Conservation (phyloP, 225 moss, liverwort and hornwort species). For the Physcomitrium patens region DNA sequence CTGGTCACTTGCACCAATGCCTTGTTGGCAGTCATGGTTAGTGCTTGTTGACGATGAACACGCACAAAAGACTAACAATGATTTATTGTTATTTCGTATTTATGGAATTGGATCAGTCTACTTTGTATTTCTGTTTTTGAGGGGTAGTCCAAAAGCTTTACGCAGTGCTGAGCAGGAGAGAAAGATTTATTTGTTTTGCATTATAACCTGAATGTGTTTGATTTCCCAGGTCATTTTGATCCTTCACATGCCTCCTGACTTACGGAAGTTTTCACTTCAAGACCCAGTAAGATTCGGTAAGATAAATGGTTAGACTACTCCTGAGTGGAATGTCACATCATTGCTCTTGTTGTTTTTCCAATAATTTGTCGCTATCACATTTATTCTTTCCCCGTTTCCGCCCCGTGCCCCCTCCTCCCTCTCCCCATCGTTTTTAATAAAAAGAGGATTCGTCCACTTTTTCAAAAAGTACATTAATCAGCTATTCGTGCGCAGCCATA, state of each 20-base stretch:
- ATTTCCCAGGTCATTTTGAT: conserved; percentile 80
- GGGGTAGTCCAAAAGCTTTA: background rate
- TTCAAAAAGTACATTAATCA: background rate
- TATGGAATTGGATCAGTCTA: background rate
- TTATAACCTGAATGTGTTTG: conserved; percentile 26
- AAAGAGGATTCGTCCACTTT: no score
- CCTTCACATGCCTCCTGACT: conserved; percentile 91
- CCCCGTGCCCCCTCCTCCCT: no score
- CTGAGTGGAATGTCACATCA: conserved; percentile 21
- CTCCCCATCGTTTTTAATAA: no score
- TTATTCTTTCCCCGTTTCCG: background rate
- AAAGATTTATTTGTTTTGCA: conserved; percentile 11
- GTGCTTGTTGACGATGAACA: conserved; percentile 9
- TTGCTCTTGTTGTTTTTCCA: conserved; percentile 3
- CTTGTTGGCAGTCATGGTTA: conserved; percentile 89
- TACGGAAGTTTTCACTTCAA: conserved; percentile 84
- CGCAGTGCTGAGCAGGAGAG: conserved; percentile 13
- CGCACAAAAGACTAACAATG: background rate
- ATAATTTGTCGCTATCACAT: background rate
- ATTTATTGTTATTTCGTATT: conserved; percentile 5
- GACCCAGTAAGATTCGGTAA: conserved; percentile 71
- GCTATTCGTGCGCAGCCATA: background rate
- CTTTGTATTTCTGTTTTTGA: background rate
- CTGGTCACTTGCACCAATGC: conserved; percentile 96
- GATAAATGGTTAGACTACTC: conserved; percentile 18